Evolutionary conservation across 1,139 yeast species (phyloP), one percentile per base, ranked within the genome.

Genomic region (Nakaseomyces bracarensis): DNA sequence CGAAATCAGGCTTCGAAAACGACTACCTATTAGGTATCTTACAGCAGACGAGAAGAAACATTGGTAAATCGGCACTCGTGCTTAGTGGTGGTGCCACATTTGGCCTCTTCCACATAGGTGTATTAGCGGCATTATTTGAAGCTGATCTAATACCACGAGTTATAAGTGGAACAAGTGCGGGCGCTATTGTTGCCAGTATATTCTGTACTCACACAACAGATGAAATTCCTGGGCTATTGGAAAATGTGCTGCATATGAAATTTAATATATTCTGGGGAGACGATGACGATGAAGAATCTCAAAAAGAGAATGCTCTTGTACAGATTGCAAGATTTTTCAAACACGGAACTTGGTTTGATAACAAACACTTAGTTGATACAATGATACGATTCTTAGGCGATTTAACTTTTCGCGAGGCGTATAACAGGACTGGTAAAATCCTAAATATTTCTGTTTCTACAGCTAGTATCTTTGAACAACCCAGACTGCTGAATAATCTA

Each of bases 161-260:
- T 40, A 77, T 93, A 11, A 82, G 95, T 41, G 98, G 98, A 0
- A 82, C 95, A n/a, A 84, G 95, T n/a, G 95, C 96, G 0, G 98
- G 98, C 11, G 87, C 96, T 0, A 87, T 91, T 42, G 80, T 93
- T 46, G 97, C 97, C 5, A 77, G 95, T 43, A 77, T 89, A 14
- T 67, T 91, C 38, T 85, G 96, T 54, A 81, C 84, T 9, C 87
- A 83, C 56, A 74, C 81, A 16, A 81, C 81, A 49, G 84, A 78
- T 39, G 97, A 89, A 60, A 73, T 84, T 1, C 68, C 73, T 19
- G 69, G 63, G 3, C 61, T 84, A 22, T 63, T 84, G 36, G 69
- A 69, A 31, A 69, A 73, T 3, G 69, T 83, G 30, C 66, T 79
- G 30, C 71, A 70, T 8, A 67, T 70, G 39, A 76, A 77, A 39